Evolutionary conservation across 225 moss, liverwort and hornwort genomes (phyloP), one percentile per base, ranked within the genome.

Genomic region (Marchantia paleacea): DNA sequence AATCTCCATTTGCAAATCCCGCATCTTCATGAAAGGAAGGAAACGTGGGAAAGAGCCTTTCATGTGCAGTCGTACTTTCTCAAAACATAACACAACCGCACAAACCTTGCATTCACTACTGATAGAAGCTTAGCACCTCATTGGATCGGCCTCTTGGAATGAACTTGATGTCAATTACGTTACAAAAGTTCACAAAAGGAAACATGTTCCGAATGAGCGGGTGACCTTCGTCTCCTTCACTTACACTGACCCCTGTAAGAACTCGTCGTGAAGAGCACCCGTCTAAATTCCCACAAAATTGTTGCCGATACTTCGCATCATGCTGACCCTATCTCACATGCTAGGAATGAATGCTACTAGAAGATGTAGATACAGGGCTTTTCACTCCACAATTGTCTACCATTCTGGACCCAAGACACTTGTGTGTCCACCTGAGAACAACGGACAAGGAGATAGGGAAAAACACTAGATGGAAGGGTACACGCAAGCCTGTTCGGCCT

Each of bases 221-320:
- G 22, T 52, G 52, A 52, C 72, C n/a, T 51, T 73, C 49, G 25
- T 52, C 72, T 73, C 24, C 72, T 52, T 52, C 72, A 24, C 52
- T n/a, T 73, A 25, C 12, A 19, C 13, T 52, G 72, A 22, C 31
- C 75, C 18, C 5, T 8, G 31, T 16, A 39, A 11, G 30, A 58
- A 31, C 29, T 3, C 39, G 6, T n/a, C 53, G 26, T 53, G 53
- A 28, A 55, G 28, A 29, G 57, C 60, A 20, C 58, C 7, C 15
- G 39, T 60, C 75, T 30, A 60, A 10, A 60, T 76, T 57, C 39
- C 75, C 75, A 76, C 75, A 76, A 76, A 76, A 76, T 60, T 76
- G 75, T 60, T 63, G 77, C 64, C 51, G 25, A 78, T 52, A 63
- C 62, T 30, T 77, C n/a, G 64, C 77, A 49, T 64, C 31, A 49